Evolutionary conservation across 106 monocot species (phyloP).

Genomic region (Phalaenopsis aphrodite): DNA sequence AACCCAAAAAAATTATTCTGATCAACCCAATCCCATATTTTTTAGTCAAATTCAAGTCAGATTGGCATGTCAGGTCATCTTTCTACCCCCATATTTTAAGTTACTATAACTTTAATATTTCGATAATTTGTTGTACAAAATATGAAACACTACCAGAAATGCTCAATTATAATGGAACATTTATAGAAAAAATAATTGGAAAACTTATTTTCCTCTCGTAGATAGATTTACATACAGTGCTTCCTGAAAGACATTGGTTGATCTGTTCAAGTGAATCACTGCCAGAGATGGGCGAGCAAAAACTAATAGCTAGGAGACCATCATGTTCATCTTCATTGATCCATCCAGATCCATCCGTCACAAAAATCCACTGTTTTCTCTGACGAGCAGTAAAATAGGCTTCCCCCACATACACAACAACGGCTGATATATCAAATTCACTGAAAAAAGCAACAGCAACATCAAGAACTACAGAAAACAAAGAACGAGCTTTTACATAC

Average conservation of each 20-base stretch:
- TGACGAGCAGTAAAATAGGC: slow-evolving; percentile 48
- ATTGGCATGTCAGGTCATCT: too few relatives aligned
- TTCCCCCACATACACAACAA: slow-evolving; percentile 74
- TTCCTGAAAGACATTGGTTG: slow-evolving; percentile 49
- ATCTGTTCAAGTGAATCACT: slow-evolving; percentile 40
- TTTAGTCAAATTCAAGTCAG: too few relatives aligned
- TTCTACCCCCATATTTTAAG: too few relatives aligned
- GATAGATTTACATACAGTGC: slow-evolving; percentile 29
- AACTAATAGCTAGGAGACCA: slow-evolving; percentile 68
- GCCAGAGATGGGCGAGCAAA: slow-evolving; percentile 33
- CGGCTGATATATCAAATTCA: slow-evolving; percentile 87
- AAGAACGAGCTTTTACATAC: not conserved
- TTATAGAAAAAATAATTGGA: not conserved
- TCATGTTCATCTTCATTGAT: slow-evolving; percentile 21
- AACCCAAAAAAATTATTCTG: too few relatives aligned
- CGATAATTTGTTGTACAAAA: too few relatives aligned
- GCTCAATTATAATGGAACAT: not conserved
- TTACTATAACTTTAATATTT: too few relatives aligned
- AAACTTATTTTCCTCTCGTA: not conserved
- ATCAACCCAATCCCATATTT: too few relatives aligned
- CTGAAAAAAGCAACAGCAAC: slow-evolving; percentile 22
- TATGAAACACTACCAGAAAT: not conserved
- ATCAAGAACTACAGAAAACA: not conserved
- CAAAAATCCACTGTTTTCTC: slow-evolving; percentile 89
- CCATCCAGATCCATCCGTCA: slow-evolving; percentile 61